Evolutionary conservation across 176 grass and related monocot genomes (phyloP), one percentile per base, ranked within the genome.

Genomic region (Rhynchospora tenuis): DNA sequence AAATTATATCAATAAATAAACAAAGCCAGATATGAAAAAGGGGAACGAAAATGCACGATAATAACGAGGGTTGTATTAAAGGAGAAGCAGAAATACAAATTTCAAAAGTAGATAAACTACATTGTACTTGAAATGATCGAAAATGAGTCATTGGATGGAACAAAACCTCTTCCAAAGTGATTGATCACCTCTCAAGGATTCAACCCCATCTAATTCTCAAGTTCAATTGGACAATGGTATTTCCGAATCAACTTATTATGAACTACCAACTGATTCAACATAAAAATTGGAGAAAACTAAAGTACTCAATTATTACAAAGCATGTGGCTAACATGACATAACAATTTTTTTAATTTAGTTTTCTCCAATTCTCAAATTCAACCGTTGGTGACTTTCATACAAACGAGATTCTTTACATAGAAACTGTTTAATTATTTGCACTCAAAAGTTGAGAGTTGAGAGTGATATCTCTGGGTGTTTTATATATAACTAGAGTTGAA

Each of bases 141-240:
- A 87, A 22, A 29, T 80, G 70, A 88, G 79, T 86, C 89, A 89
- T 90, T 87, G 86, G 86, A 90, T 78, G 88, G 92, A 92, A 92
- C 79, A 86, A 74, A 38, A 89, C 83, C 24, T 70, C 43, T 23
- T 56, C 14, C 47, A 27, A 51, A 50, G n/a, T 24, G 24, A 55
- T 13, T 17, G 38, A 20, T 22, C 58, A 10, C 14, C 46, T 29
- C 33, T 13, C 47, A 24, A 65, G 42, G 75, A 69, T 89, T 91
- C 87, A 87, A 75, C 50, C 83, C 45, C 80, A 70, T 87, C 59
- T 73, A 94, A 88, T 83, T 73, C 79, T 88, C 87, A 84, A 7
- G 27, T 86, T 27, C 63, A 72, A 80, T 68, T 52, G 6, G 63
- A 66, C 13, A 65, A 38, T 17, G 9, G 24, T 52, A 42, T 2